These are phyloP conservation scores for Syzygium malaccense DNA, from an alignment of 441 rosid species.

Conservation along the genomic window DNA sequence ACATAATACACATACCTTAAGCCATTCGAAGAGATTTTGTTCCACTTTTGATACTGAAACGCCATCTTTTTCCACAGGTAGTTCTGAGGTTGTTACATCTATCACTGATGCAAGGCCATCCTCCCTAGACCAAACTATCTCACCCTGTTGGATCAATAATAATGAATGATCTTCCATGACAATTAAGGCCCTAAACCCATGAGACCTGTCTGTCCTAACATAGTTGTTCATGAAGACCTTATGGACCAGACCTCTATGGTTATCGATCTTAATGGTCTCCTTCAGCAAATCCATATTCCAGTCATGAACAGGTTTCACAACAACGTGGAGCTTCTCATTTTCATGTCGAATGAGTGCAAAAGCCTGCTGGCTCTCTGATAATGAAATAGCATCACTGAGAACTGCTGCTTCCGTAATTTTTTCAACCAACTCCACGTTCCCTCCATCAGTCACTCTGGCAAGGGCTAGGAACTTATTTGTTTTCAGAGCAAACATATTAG, in stretches of 20 bases:
- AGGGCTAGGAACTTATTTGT: slow-evolving; percentile 29
- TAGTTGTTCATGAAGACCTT: slow-evolving; percentile 93
- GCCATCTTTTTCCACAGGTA: slow-evolving; percentile 85
- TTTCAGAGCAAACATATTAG: slow-evolving; percentile 56
- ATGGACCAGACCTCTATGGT: slow-evolving; percentile 69
- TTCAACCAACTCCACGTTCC: slow-evolving; percentile 66
- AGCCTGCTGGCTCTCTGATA: slow-evolving; percentile 62
- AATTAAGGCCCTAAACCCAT: slow-evolving; percentile 94
- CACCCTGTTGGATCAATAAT: slow-evolving; percentile 87
- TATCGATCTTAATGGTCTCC: slow-evolving; percentile 72
- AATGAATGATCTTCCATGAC: slow-evolving; percentile 99
- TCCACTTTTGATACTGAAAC: slow-evolving; percentile 96
- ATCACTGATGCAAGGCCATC: slow-evolving; percentile 90
- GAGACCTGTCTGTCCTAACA: slow-evolving; percentile 76
- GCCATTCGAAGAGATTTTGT: slow-evolving; percentile 93
- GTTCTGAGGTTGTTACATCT: slow-evolving; percentile 81
- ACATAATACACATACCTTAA: slow-evolving; percentile 45
- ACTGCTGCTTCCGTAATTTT: slow-evolving; percentile 48
- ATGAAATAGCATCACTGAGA: slow-evolving; percentile 69
- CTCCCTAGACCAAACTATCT: slow-evolving; percentile 94
- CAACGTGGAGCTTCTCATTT: slow-evolving; percentile 51
- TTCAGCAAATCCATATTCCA: slow-evolving; percentile 65
- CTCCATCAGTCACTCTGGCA: slow-evolving; percentile 45
- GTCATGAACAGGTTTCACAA: slow-evolving; percentile 58
- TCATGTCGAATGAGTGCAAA: slow-evolving; percentile 70